Evolutionary conservation across 176 grass and related monocot genomes (phyloP), one percentile per base, ranked within the genome.

Genomic region (Carex pumila): DNA sequence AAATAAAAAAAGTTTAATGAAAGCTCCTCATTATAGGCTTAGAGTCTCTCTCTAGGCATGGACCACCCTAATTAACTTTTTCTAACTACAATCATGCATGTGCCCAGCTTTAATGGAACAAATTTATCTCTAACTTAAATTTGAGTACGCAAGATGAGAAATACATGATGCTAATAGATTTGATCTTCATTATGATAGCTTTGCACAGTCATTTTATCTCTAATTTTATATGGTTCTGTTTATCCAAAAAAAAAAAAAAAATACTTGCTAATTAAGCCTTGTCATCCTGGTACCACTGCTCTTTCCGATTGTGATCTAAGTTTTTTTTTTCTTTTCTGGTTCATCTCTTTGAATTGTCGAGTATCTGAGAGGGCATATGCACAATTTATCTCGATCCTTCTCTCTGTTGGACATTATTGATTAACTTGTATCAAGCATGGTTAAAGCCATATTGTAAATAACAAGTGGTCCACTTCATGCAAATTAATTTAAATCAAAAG

Each of bases 11-110:
- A 15, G 11, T 18, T 18, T 78, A 78, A 78, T 55, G 21, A 57
- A 56, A 55, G 52, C 5, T 78, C 50, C 29, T 78, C 29, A 18
- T 6, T 57, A 54, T 32, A 29, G 12, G 25, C 25, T 36, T 78
- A 78, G 73, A 36, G 73, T 78, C 57, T 77, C 52, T 3, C 29
- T 17, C n/a, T 29, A 18, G 49, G 73, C 52, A 32, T 56, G 73
- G 73, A 78, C 73, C 73, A 78, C 52, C 21, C 29, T 32, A 34
- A 18, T 77, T 32, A 29, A 77, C 10, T 25, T 77, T 76, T 77
- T 30, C 21, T 56, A 77, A 54, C 22, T 77, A 56, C 50, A 56
- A 77, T 77, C 73, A 77, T 55, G 73, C 25, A 77, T 77, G 25
- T 56, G 72, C 12, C 50, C 22, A 32, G 50, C 71, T 74, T 74